phyloP scores from a whole-genome alignment of 2,329 filamentous ascomycete genomes.

The Fusarium illudens region DNA sequence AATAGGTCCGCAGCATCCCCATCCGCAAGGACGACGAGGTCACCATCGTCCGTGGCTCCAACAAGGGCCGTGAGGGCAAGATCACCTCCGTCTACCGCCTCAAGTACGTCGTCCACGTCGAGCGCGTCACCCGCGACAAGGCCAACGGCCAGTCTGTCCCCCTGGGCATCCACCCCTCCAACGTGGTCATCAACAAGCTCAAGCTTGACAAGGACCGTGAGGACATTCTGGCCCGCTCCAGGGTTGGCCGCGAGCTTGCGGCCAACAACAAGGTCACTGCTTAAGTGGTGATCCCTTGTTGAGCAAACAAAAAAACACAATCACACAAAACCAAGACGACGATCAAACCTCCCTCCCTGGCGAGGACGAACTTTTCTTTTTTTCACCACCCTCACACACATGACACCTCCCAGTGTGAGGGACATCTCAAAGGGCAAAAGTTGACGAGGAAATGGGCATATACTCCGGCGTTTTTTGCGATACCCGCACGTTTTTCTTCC shows the following conservation, averaged over 20 bases:
- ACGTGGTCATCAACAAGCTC: conserved; percentile 98
- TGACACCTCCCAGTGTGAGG: conserved; percentile 17
- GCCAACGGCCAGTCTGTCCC: conserved; percentile 95
- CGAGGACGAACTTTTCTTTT: conserved; percentile 35
- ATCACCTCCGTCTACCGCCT: conserved; percentile 97
- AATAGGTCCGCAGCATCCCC: conserved; percentile 90
- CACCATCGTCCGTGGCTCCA: conserved; percentile 86
- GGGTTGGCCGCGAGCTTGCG: conserved; percentile 78
- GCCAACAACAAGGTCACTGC: conserved; percentile 74
- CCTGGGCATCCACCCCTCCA: conserved; percentile 93
- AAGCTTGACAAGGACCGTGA: conserved; percentile 97
- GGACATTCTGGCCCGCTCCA: conserved; percentile 86
- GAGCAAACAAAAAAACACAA: conserved; percentile 38
- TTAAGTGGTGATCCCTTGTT: conserved; percentile 47
- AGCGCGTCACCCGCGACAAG: conserved; percentile 97
- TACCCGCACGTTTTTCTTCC: conserved; percentile 42
- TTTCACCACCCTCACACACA: conserved; percentile 24
- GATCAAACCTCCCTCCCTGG: conserved; percentile 33
- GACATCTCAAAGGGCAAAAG: conserved; percentile 37
- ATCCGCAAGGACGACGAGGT: conserved; percentile 99
- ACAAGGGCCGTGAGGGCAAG: conserved; percentile 99
- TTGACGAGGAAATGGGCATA: conserved; percentile 49
- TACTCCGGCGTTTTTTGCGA: conserved; percentile 51
- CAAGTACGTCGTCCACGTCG: conserved; percentile 97
- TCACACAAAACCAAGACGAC: conserved; percentile 21